Evolutionary conservation across 2,329 filamentous ascomycete genomes (phyloP), one percentile per base, ranked within the genome.

Genomic region (Hypoxylon sp.): DNA sequence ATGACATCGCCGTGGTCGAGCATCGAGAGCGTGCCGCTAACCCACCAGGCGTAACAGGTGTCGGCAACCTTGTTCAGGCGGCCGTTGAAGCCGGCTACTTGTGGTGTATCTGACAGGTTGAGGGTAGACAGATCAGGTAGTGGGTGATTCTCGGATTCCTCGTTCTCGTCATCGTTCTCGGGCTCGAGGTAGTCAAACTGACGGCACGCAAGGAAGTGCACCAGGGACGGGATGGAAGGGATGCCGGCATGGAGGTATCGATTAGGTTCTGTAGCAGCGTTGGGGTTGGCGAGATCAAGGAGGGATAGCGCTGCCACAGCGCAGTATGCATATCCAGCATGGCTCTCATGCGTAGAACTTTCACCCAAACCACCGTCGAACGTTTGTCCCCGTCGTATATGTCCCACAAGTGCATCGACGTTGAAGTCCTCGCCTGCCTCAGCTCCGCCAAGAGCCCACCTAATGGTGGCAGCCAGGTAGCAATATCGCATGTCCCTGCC

Each of bases 11-110:
- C 78, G 59, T 85, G 79, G 28, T 85, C 83, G 9, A 92, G 80
- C 71, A 91, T 87, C 82, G 90, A 66, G 0, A 87, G 75, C 1
- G 93, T 88, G 1, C 88, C 93, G 3, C 85, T 85, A 0, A 92
- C 93, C 96, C 96, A 99, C 83, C 95, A 99, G 20, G 89, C 91
- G 78, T 99, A 99, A 80, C 96, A 99, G 0, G 96, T 98, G 79
- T 99, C 96, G 8, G 92, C 91, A 49, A 90, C 85, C 78, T 99
- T 99, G 81, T 97, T 97, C 76, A 88, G 89, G 51, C 96, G 89
- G 24, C 96, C 96, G 73, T 96, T 97, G 80, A 96, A 93, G 8
- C 94, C 96, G 1, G 80, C 78, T 16, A 72, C 63, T 4, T 48
- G 51, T 7, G 67, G 54, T 24, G 66, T 61, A 18, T 78, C 73